Percentiles rank a stretch among this genome's conserved stretches.
Evolutionary conservation across 78 protist species (phyloP).

Genomic region (Dictyostelium purpureum): DNA sequence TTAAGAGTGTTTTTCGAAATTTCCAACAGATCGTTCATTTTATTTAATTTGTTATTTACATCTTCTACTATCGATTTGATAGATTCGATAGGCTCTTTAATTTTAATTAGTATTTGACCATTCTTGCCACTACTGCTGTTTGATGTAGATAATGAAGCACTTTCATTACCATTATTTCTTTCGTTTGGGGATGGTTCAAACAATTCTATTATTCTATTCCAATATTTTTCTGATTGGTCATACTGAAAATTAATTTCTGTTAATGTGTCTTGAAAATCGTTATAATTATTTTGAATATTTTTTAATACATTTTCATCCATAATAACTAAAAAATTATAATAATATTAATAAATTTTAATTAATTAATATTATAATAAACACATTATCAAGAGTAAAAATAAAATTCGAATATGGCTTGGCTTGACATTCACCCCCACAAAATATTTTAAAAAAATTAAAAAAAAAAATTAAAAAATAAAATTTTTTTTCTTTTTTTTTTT

Average conservation of each 20-base stretch:
- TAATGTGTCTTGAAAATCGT: slow-evolving; percentile 3
- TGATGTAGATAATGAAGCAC: background rate
- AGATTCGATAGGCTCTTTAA: slow-evolving; percentile 1
- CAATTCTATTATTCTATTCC: background rate
- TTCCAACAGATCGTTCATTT: background rate
- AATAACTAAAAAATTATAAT: too few species aligned
- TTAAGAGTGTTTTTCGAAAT: background rate
- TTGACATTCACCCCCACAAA: too few species aligned
- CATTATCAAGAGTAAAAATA: too few species aligned
- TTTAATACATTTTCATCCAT: background rate
- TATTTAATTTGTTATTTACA: background rate
- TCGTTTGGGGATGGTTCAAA: background rate
- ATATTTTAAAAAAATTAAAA: too few species aligned
- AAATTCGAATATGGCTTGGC: too few species aligned
- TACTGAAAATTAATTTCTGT: background rate
- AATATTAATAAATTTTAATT: too few species aligned
- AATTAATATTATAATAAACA: too few species aligned
- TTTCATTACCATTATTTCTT: background rate
- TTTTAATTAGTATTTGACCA: background rate
- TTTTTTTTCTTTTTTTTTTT: too few species aligned
- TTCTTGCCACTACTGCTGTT: background rate
- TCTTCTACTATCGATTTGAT: background rate
- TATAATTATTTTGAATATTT: background rate
- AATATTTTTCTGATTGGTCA: background rate
- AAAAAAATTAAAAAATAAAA: too few species aligned